Evolutionary conservation across 129 eudicot species (phyloP).

Genomic region (Mikania micrantha): DNA sequence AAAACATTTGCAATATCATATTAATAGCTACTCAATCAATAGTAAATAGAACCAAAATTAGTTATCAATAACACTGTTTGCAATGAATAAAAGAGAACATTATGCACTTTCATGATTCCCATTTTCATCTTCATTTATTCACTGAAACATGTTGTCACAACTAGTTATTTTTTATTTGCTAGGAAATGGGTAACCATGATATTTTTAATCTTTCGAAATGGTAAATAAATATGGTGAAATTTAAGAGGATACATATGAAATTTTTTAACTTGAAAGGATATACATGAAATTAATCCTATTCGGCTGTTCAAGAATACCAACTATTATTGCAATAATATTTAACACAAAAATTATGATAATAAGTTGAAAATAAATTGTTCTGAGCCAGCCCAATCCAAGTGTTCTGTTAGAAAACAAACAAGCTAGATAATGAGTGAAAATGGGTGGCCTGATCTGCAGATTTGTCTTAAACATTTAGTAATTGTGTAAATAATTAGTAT

Average conservation of each 20-base stretch:
- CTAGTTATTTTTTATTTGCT: background rate
- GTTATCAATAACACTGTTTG: background rate
- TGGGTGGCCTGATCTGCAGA: background rate
- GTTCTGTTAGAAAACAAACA: too few species aligned
- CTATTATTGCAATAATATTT: background rate
- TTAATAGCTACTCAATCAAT: background rate
- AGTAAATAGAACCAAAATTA: background rate
- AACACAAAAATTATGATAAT: background rate
- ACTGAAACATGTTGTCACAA: background rate
- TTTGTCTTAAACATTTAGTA: background rate
- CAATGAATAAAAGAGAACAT: background rate
- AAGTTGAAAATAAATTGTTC: background rate
- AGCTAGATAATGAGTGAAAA: background rate
- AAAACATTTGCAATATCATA: background rate
- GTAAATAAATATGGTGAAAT: background rate
- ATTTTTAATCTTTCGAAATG: background rate
- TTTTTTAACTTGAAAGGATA: background rate
- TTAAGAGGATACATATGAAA: background rate
- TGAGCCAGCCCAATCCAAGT: background rate
- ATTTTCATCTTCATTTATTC: background rate
- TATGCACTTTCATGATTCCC: background rate
- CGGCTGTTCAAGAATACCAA: background rate
- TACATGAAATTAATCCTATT: background rate
- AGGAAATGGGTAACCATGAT: background rate
- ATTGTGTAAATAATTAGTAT: background rate